These are phyloP conservation scores for Dactylellina drechsleri DNA, from an alignment of 2,329 filamentous ascomycete species.

Conservation along the genomic window DNA sequence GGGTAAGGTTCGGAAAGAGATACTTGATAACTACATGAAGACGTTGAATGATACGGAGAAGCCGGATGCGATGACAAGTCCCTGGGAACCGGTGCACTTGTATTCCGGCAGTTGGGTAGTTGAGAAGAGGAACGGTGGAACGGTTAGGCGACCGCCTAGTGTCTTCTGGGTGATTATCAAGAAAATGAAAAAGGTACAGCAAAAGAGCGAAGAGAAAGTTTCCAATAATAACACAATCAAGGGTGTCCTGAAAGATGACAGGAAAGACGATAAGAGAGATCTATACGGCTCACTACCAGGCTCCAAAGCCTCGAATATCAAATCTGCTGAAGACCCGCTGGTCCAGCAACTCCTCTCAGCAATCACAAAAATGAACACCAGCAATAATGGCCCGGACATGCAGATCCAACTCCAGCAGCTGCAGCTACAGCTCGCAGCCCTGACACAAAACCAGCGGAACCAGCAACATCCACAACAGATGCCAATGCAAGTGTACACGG, in stretches of 20 bases:
- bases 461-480: not conserved
- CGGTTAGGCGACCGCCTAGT: conserved; percentile 1
- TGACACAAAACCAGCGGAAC: conserved; percentile 9
- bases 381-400: conserved; percentile 18
- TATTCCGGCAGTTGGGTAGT: conserved; percentile 4
- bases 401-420: conserved; percentile 23
- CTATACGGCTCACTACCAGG: not conserved
- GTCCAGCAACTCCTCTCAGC: conserved; percentile 13
- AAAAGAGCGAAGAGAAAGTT: conserved; percentile 7
- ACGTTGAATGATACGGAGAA: conserved; percentile 23
- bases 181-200: conserved; percentile 18
- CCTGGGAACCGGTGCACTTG: conserved; percentile 22
- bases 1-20: conserved; percentile 20
- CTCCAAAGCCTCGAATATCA: conserved; percentile 1
- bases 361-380: conserved; percentile 27
- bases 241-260: conserved; percentile 13
- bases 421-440: not conserved
- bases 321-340: not conserved
- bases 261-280: not conserved
- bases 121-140: conserved; percentile 17
- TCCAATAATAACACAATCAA: not conserved
- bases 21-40: conserved; percentile 23
- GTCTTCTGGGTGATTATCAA: conserved; percentile 36
- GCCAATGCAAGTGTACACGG: not conserved
- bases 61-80: conserved; percentile 4